Conservation (phyloP, 805 yeast species). For the Candida easanensis region DNA sequence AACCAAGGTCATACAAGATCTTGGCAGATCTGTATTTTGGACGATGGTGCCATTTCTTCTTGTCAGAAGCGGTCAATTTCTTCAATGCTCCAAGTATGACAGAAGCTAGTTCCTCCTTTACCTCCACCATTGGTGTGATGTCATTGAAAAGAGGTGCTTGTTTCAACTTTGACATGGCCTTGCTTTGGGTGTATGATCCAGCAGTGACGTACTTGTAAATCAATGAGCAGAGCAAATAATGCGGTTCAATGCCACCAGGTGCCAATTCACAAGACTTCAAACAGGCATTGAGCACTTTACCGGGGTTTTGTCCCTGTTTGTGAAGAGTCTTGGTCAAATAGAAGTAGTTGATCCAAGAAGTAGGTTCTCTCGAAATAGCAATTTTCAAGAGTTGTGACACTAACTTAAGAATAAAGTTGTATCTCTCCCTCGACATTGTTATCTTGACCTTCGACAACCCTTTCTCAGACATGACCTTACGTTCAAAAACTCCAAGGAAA, state of each 20-base stretch:
- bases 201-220: slow-evolving; percentile 52
- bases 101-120: slow-evolving; percentile 20
- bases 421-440: slow-evolving; percentile 6
- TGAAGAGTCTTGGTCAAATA: slow-evolving; percentile 55
- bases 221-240: slow-evolving; percentile 58
- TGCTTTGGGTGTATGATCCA: slow-evolving; percentile 32
- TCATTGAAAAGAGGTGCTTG: slow-evolving; percentile 26
- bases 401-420: slow-evolving; percentile 28
- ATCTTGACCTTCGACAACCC: slow-evolving; percentile 3
- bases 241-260: slow-evolving; percentile 64
- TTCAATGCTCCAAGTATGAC: slow-evolving; percentile 48
- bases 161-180: slow-evolving; percentile 41
- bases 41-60: slow-evolving; percentile 88
- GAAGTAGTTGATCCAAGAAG: slow-evolving; percentile 63
- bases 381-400: slow-evolving; percentile 43
- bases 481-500: slow-evolving; percentile 32
- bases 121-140: slow-evolving; percentile 19
- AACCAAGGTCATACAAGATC: slow-evolving; percentile 50
- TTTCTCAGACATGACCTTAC: slow-evolving; percentile 23
- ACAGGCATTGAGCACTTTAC: slow-evolving; percentile 39
- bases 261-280: slow-evolving; percentile 42
- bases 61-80: slow-evolving; percentile 56
- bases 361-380: slow-evolving; percentile 41
- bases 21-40: slow-evolving; percentile 72
- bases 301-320: slow-evolving; percentile 41